Conservation (phyloP, 306 rosid species). For the Urtica urens region DNA sequence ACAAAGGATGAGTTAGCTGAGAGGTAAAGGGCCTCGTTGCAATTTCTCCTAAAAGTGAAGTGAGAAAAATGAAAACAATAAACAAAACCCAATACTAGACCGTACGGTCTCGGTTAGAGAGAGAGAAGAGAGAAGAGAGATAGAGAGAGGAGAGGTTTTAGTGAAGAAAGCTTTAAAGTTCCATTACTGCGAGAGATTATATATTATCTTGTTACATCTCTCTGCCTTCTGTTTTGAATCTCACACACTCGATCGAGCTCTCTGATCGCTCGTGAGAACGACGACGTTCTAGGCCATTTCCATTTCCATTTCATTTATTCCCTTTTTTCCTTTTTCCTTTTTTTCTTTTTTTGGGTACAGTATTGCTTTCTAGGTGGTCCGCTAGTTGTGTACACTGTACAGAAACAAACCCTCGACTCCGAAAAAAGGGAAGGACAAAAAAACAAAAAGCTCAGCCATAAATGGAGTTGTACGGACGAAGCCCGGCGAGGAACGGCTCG, state of each 20-base stretch:
- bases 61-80: conserved; percentile 4
- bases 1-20: no score
- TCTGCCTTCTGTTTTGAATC: background rate
- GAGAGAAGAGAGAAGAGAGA: conserved; percentile 8
- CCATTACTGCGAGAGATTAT: conserved; percentile 24
- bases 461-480: conserved; percentile 65
- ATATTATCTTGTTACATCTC: conserved; percentile 1
- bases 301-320: background rate
- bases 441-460: background rate
- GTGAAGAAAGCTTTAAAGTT: conserved; percentile 9
- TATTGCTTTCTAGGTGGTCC: background rate
- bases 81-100: conserved; percentile 26
- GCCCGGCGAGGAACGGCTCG: conserved; percentile 46
- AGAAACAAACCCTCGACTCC: background rate
- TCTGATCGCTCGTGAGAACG: conserved; percentile 33
- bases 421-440: background rate
- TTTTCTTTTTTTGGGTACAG: background rate
- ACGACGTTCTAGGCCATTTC: conserved; percentile 6
- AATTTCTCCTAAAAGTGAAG: background rate
- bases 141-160: background rate
- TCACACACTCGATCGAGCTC: conserved; percentile 22
- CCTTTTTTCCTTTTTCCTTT: background rate
- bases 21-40: no score
- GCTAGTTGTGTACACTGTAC: conserved; percentile 16
- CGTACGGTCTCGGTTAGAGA: conserved; percentile 24